Conservation (phyloP, 768 basidiomycete genomes). For the Hypholoma sublateritium region DNA sequence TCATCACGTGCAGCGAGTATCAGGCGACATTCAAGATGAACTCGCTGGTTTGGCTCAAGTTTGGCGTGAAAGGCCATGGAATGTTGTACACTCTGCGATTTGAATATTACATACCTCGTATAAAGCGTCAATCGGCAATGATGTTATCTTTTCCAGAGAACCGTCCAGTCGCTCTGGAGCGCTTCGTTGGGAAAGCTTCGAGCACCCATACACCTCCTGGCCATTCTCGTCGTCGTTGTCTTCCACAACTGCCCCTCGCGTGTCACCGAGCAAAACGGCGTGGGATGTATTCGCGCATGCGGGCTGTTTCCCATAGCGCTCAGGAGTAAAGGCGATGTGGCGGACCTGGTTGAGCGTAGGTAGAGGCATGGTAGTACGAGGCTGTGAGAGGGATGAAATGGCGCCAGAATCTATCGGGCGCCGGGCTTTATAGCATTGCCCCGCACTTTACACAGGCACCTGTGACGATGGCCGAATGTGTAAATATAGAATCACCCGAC, state of each 20-base stretch:
- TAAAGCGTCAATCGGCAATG: slow-evolving; percentile 31
- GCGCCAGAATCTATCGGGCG: not conserved
- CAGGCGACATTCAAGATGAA: too few species aligned
- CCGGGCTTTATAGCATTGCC: slow-evolving; percentile 1
- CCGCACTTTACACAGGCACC: not conserved
- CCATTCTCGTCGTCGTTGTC: not conserved
- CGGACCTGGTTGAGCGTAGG: not conserved
- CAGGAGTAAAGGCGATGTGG: not conserved
- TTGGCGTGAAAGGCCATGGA: too few species aligned
- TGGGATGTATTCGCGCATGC: too few species aligned
- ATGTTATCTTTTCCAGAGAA: slow-evolving; percentile 16
- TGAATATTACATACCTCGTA: slow-evolving; percentile 11
- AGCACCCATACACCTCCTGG: not conserved
- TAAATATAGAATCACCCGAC: not conserved
- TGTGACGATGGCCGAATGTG: not conserved
- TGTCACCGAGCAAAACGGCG: too few species aligned
- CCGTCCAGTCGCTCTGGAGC: slow-evolving; percentile 6
- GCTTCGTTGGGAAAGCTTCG: not conserved
- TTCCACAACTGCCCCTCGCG: not conserved
- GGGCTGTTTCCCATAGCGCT: slow-evolving; percentile 1
- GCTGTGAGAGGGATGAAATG: not conserved
- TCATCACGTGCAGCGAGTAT: too few species aligned
- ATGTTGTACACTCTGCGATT: too few species aligned
- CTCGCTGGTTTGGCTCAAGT: too few species aligned
- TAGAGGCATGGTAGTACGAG: not conserved